A percentile compares a stretch with the other conserved stretches of the same genome.
Evolutionary conservation across 768 basidiomycete species (phyloP).

Genomic region (Suillus plorans): DNA sequence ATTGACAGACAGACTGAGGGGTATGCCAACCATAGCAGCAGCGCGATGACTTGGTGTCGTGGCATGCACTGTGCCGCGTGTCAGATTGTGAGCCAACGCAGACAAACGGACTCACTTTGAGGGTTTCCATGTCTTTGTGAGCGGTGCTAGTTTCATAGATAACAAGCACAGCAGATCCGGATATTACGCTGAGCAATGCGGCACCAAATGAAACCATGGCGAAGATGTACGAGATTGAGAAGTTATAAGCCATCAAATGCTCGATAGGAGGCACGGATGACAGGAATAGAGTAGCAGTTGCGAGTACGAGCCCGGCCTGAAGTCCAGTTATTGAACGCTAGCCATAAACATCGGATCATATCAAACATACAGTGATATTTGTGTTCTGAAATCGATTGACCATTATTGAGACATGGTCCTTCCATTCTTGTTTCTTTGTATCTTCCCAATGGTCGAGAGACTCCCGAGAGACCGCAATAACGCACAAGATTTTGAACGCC

Average conservation of each 20-base stretch:
- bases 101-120: background rate
- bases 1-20: background rate
- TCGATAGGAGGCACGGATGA: background rate
- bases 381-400: background rate
- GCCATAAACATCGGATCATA: background rate
- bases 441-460: background rate
- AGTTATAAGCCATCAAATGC: background rate
- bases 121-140: background rate
- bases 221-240: background rate
- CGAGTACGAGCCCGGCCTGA: slow-evolving; percentile 2
- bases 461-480: background rate
- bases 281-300: background rate
- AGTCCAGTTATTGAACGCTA: background rate
- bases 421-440: background rate
- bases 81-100: background rate
- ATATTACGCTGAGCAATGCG: slow-evolving; percentile 3
- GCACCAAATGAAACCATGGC: background rate
- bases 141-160: background rate
- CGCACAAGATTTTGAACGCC: background rate
- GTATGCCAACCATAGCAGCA: background rate
- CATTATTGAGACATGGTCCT: background rate
- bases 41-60: background rate
- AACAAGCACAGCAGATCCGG: background rate
- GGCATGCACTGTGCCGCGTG: background rate
- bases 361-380: slow-evolving; percentile 1